Base-by-base conservation (phyloP, 768 basidiomycete genomes). In the Naganishia kalamii region DNA sequence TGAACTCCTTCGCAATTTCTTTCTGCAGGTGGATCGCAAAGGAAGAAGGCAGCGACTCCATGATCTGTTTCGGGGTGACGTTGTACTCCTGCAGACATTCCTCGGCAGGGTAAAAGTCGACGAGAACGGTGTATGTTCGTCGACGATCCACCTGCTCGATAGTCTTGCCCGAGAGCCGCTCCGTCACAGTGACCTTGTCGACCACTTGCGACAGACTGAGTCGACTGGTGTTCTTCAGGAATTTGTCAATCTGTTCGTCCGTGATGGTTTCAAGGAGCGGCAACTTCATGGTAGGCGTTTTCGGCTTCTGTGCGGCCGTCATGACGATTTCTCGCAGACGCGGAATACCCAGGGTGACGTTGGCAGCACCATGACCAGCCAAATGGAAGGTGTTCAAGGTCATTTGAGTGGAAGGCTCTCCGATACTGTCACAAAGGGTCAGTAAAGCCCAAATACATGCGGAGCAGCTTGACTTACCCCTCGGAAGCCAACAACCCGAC, bases 331-430 rank as follows among this genome's bases (percentile, higher is more conserved):
- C 96, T 77, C 94, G 87, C 7, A 99, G 82, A 74, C 96, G 94
- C 43, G 96, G 96, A 71, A 99, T 99, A 84, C 96, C 96, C 47
- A 99, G 84, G 0, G 96, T 99, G 67, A 99, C 96, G 77, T 99
- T 99, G 44, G 96, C 96, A 65, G 96, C 96, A 79, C 96, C 94
- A 74, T 98, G 96, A 69, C 94, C 91, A 70, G 96, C 96, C 73
- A 99, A 93, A 81, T 99, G 96, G 85, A 99, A 99, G 13, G 96
- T 99, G 77, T 99, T 99, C 68, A 99, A 80, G 10, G 96, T 99
- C 96, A 99, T 99, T 77, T 99, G 96, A 0, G 96, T 99, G 17
- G 96, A 99, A 4, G 96, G 96, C 78, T 99, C 96, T 59, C 96
- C 96, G 46, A 99, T 85, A 80, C 96, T 98, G 66, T 62, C 61